phyloP scores from a whole-genome alignment of 2,329 filamentous ascomycete genomes.

The Trichoderma polysporum region DNA sequence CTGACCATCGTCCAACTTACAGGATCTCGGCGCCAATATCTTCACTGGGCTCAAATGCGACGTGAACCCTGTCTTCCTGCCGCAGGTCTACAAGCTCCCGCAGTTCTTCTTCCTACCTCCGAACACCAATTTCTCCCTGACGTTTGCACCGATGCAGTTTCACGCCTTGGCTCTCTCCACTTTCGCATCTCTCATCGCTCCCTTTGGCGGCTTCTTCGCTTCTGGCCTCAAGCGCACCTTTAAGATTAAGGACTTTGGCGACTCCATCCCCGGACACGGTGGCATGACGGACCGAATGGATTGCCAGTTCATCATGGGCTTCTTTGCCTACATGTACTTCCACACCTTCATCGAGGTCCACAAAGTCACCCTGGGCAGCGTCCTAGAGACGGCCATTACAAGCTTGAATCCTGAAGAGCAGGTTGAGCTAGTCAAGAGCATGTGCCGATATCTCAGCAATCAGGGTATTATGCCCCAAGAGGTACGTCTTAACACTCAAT shows the following conservation, averaged over 20 bases:
- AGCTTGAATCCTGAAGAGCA: slow-evolving; percentile 88
- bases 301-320: slow-evolving; percentile 99
- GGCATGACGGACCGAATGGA: slow-evolving; percentile 99
- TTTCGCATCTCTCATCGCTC: slow-evolving; percentile 94
- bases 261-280: slow-evolving; percentile 95
- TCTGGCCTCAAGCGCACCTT: slow-evolving; percentile 97
- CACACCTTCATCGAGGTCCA: slow-evolving; percentile 93
- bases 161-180: slow-evolving; percentile 88
- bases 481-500: slow-evolving; percentile 27
- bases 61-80: slow-evolving; percentile 86
- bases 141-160: slow-evolving; percentile 84
- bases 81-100: slow-evolving; percentile 71
- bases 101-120: slow-evolving; percentile 70
- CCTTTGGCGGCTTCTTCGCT: slow-evolving; percentile 97
- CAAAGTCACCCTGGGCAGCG: slow-evolving; percentile 78
- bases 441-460: slow-evolving; percentile 64
- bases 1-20: slow-evolving; percentile 16
- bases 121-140: slow-evolving; percentile 60
- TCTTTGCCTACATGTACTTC: slow-evolving; percentile 98
- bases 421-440: slow-evolving; percentile 70
- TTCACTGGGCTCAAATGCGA: slow-evolving; percentile 87
- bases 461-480: slow-evolving; percentile 50
- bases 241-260: slow-evolving; percentile 99
- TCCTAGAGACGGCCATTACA: slow-evolving; percentile 89
- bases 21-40: slow-evolving; percentile 88